Base-by-base conservation (phyloP, 345 rosid genomes). In the Dipteronia dyeriana region DNA sequence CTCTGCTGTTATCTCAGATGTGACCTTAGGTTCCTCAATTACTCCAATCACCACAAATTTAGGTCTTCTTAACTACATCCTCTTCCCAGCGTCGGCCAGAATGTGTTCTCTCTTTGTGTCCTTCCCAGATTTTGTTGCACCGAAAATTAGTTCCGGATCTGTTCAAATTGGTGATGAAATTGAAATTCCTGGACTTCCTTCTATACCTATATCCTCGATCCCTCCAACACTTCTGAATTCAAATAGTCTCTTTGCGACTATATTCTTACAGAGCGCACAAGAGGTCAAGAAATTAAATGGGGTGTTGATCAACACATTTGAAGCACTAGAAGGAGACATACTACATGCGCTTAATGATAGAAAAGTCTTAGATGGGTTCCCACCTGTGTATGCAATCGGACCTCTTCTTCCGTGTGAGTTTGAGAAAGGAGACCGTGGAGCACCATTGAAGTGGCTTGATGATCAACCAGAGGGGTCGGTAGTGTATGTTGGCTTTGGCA, bases 401-500 rank as follows among this genome's bases (percentile, higher is more conserved):
- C 90, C 90, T 26, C 68, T 86, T n/a, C 23, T 22, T 0, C 78
- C 86, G 2, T 68, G 65, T 11, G 85, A 79, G 9, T 61, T 78
- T 4, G 82, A 78, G 66, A 78, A 54, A 26, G 29, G 38, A 16
- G 73, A 25, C 10, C 20, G 56, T 13, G 16, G 9, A 23, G 43
- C 25, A 16, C 22, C 10, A 53, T 12, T 51, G 71, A 54, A 62
- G 16, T 86, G 92, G 93, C 85, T 85, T 1, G 83, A 86, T 19
- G 62, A 61, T 9, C 87, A 87, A 81, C 78, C 68, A 5, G 64
- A 43, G 9, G 64, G 75, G 2, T 89, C 90, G 0, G 90, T 85
- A 4, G 64, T 87, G 49, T 88, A 80, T 26, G 82, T 87, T 12
- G 72, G 85, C 75, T 87, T 87, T 62, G 91, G 91, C 22, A 89